phyloP scores from a whole-genome alignment of 257 asterid species.

The Scutellaria baicalensis region DNA sequence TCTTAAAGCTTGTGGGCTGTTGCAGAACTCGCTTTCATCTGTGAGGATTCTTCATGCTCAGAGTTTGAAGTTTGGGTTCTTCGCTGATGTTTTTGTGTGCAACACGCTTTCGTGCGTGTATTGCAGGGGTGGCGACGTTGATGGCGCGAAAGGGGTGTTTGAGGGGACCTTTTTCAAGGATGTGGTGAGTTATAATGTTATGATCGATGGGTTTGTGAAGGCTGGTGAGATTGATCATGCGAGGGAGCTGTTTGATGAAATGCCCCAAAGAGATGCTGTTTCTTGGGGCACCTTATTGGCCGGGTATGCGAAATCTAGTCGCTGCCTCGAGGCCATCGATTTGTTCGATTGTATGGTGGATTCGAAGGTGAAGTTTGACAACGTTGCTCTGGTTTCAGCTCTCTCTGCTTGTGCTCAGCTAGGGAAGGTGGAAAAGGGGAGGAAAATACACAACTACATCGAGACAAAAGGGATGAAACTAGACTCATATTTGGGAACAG shows the following conservation, averaged over 20 bases:
- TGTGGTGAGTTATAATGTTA: conserved; percentile 60
- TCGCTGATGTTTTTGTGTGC: conserved; percentile 45
- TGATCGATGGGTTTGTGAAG: conserved; percentile 71
- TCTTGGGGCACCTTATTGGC: conserved; percentile 79
- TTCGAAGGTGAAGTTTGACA: conserved; percentile 32
- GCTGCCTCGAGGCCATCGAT: conserved; percentile 45
- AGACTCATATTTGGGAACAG: conserved; percentile 67
- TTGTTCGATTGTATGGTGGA: conserved; percentile 52
- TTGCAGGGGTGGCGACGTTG: conserved; percentile 25
- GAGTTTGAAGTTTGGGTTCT: conserved; percentile 50
- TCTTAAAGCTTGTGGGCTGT: conserved; percentile 52
- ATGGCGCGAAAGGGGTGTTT: conserved; percentile 40
- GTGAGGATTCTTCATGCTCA: conserved; percentile 46
- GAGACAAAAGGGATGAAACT: conserved; percentile 21
- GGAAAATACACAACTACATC: conserved; percentile 39
- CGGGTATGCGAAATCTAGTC: conserved; percentile 56
- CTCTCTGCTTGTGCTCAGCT: conserved; percentile 84
- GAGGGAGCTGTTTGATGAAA: conserved; percentile 51
- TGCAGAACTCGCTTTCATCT: conserved; percentile 24
- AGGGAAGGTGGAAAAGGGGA: conserved; percentile 63
- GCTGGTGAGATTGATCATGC: conserved; percentile 52
- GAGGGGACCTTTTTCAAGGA: conserved; percentile 45
- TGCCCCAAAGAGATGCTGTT: conserved; percentile 57
- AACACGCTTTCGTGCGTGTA: conserved; percentile 48
- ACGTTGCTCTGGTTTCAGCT: conserved; percentile 53